These are phyloP conservation scores for Penicillium egyptiacum DNA, from an alignment of 495 filamentous ascomycete species.

Conservation along the genomic window DNA sequence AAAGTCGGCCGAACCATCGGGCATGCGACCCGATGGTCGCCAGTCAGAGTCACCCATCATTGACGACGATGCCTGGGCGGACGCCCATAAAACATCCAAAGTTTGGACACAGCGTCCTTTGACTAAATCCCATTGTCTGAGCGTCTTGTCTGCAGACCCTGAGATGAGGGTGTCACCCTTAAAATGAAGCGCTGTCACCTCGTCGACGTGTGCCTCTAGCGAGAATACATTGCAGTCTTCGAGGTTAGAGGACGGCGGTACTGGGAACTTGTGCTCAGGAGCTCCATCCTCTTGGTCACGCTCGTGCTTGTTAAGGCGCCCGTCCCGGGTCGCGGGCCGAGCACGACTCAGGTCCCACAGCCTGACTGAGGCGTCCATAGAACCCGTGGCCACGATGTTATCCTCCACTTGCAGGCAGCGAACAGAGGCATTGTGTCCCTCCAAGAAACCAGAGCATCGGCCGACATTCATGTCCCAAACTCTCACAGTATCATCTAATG, in stretches of 20 bases:
- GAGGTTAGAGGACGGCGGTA: constrained; percentile 69
- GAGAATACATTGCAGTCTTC: constrained; percentile 85
- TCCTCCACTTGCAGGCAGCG: constrained; percentile 92
- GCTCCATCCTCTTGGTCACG: constrained; percentile 63
- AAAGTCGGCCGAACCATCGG: constrained; percentile 79
- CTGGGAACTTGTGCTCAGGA: constrained; percentile 49
- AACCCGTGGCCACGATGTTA: constrained; percentile 92
- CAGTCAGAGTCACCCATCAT: constrained; percentile 56
- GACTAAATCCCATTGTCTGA: constrained; percentile 95
- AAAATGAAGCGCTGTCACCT: constrained; percentile 93
- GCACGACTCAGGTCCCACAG: constrained; percentile 86
- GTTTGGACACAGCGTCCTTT: constrained; percentile 97
- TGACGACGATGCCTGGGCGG: constrained; percentile 80
- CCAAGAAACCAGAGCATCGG: constrained; percentile 83
- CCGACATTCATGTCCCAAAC: constrained; percentile 97
- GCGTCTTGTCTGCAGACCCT: constrained; percentile 93
- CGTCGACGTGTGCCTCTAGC: constrained; percentile 85
- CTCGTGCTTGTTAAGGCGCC: constrained; percentile 63
- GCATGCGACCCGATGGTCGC: constrained; percentile 56
- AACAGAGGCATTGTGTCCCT: constrained; percentile 94
- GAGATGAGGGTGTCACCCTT: constrained; percentile 85
- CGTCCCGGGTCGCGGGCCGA: constrained; percentile 57
- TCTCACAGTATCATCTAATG: constrained; percentile 92
- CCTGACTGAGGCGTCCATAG: constrained; percentile 91
- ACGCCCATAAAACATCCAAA: constrained; percentile 97